phyloP scores from a whole-genome alignment of 495 filamentous ascomycete species.

The Darksidea phi region DNA sequence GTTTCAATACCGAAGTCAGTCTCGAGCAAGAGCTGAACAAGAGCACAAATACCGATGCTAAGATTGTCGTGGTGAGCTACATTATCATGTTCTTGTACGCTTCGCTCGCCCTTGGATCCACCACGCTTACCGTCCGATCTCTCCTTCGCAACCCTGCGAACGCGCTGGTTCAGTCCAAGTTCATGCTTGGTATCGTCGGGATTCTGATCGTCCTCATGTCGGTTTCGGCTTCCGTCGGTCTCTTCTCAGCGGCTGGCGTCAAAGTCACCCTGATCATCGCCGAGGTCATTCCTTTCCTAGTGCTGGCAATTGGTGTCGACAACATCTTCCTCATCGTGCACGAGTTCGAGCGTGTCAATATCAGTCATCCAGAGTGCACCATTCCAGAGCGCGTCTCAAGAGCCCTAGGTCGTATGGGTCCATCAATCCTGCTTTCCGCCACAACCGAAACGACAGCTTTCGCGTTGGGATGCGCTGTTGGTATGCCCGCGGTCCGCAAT shows the following conservation, averaged over 20 bases:
- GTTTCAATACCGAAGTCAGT: conserved; percentile 91
- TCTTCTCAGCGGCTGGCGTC: conserved; percentile 85
- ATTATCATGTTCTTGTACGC: conserved; percentile 98
- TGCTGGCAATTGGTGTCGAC: conserved; percentile 93
- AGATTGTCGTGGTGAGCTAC: conserved; percentile 95
- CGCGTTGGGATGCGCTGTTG: conserved; percentile 84
- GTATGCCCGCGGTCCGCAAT: conserved; percentile 96
- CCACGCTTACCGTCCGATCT: conserved; percentile 70
- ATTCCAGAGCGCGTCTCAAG: conserved; percentile 82
- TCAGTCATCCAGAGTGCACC: conserved; percentile 79
- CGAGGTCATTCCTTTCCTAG: conserved; percentile 96
- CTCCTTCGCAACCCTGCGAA: conserved; percentile 77
- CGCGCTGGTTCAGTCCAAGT: conserved; percentile 89
- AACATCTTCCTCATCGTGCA: conserved; percentile 99
- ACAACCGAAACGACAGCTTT: conserved; percentile 92
- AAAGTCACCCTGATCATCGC: conserved; percentile 97
- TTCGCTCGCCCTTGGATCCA: conserved; percentile 85
- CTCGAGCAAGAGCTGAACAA: conserved; percentile 93
- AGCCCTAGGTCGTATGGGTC: conserved; percentile 89
- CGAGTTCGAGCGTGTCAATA: conserved; percentile 92
- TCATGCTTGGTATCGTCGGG: conserved; percentile 85
- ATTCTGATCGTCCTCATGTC: conserved; percentile 97
- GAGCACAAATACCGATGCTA: conserved; percentile 94
- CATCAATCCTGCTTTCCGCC: conserved; percentile 93
- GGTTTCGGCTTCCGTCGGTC: conserved; percentile 86